Conservation (phyloP, 1,284 basidiomycete species). For the Ustilago xerochloae region DNA sequence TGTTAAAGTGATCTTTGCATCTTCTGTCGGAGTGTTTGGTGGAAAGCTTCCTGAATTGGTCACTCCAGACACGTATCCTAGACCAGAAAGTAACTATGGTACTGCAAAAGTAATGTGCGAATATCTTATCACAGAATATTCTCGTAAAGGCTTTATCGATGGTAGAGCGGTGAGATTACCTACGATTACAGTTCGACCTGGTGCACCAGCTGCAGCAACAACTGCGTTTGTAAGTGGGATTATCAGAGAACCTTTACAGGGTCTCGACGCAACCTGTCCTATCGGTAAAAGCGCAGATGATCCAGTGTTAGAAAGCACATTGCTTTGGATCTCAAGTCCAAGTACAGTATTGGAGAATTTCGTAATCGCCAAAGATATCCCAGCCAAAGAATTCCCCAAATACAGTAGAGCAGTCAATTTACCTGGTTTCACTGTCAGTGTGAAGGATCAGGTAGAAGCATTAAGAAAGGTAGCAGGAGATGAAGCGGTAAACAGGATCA, state of each 20-base stretch:
- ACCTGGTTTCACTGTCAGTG: constrained; percentile 50
- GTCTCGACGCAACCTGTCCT: constrained; percentile 41
- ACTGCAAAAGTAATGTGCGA: constrained; percentile 54
- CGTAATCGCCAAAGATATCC: constrained; percentile 43
- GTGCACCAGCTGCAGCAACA: constrained; percentile 46
- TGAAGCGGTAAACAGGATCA: constrained; percentile 43
- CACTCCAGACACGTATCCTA: constrained; percentile 30
- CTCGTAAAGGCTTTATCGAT: constrained; percentile 47
- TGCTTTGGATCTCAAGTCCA: constrained; percentile 41
- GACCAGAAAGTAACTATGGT: constrained; percentile 50
- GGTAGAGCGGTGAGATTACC: constrained; percentile 44
- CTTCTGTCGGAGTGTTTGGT: constrained; percentile 46
- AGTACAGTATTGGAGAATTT: constrained; percentile 48
- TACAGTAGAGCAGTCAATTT: constrained; percentile 38
- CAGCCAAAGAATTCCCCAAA: constrained; percentile 14
- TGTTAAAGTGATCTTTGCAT: constrained; percentile 47
- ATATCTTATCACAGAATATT: constrained; percentile 52
- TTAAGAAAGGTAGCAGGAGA: constrained; percentile 38
- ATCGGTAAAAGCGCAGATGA: constrained; percentile 41
- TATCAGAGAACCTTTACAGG: constrained; percentile 47
- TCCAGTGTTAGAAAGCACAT: constrained; percentile 20
- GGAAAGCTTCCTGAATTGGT: constrained; percentile 46
- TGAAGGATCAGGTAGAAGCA: constrained; percentile 47
- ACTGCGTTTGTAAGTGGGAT: constrained; percentile 54
- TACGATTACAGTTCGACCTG: constrained; percentile 47